Conservation (phyloP, 2,329 filamentous ascomycete genomes). For the Penicillium hesseltinei region DNA sequence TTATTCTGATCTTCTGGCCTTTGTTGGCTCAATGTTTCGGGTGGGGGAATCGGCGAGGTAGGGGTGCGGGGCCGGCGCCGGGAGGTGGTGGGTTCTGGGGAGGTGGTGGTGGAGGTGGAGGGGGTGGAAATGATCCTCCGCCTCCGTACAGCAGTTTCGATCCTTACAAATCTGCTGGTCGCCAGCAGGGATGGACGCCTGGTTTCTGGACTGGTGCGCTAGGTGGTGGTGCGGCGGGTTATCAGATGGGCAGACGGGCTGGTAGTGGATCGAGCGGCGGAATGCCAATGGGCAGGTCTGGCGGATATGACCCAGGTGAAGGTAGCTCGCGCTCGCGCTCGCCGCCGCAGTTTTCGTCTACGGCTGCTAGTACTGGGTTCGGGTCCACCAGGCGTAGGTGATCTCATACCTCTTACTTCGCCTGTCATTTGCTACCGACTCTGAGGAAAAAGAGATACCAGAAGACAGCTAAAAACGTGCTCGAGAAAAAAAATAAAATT, state of each 20-base stretch:
- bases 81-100: constrained; percentile 32
- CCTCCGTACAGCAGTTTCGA: constrained; percentile 41
- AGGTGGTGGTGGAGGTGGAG: constrained; percentile 33
- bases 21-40: constrained; percentile 28
- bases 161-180: constrained; percentile 15
- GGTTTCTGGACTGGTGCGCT: constrained; percentile 50
- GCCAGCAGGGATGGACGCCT: constrained; percentile 41
- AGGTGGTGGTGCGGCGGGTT: constrained; percentile 44
- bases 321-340: constrained; percentile 34
- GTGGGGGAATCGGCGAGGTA: constrained; percentile 18
- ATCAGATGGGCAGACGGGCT: constrained; percentile 38
- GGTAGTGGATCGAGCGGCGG: constrained; percentile 14
- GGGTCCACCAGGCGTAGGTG: constrained; percentile 45
- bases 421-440: neutral
- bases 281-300: constrained; percentile 13
- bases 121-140: constrained; percentile 36
- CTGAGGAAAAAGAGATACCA: neutral
- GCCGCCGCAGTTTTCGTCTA: constrained; percentile 35
- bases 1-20: constrained; percentile 29
- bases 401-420: neutral
- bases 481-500: neutral
- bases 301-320: constrained; percentile 31
- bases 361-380: constrained; percentile 44
- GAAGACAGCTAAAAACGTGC: neutral
- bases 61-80: constrained; percentile 17